A percentile compares a stretch with the other conserved stretches of the same genome.
phyloP scores from a whole-genome alignment of 139 green algal species.

The Choricystis sp. region DNA sequence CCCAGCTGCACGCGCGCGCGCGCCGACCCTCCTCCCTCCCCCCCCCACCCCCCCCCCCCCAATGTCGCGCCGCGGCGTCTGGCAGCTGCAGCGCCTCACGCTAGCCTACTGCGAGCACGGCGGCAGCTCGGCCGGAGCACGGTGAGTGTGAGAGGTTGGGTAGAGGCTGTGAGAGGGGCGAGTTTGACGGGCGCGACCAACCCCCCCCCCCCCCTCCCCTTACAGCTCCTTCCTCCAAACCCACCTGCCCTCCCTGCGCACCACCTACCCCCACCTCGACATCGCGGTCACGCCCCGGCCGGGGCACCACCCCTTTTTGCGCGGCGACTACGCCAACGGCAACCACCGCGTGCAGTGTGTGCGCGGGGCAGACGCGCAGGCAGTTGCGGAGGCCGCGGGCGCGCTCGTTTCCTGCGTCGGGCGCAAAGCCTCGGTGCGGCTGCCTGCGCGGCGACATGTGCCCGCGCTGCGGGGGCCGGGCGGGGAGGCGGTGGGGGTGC shows the following conservation, averaged over 20 bases:
- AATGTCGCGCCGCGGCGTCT: conserved; percentile 2
- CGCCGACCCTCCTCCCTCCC: no score
- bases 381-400: not conserved
- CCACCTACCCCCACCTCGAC: not conserved
- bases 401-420: not conserved
- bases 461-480: not conserved
- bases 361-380: no score
- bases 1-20: no score
- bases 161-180: not conserved
- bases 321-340: not conserved
- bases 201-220: not conserved
- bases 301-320: not conserved
- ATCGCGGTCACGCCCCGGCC: not conserved
- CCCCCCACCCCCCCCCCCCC: no score
- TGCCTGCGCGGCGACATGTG: not conserved
- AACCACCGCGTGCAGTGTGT: not conserved
- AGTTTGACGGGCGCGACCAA: not conserved
- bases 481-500: not conserved
- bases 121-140: conserved; percentile 1
- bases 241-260: not conserved
- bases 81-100: conserved; percentile 2
- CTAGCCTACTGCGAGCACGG: conserved; percentile 1
- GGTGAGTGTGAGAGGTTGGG: not conserved
- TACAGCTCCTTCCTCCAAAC: not conserved
- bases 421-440: not conserved